Base-by-base conservation (phyloP, 176 grass and related monocot genomes). In the Musa itinerans region DNA sequence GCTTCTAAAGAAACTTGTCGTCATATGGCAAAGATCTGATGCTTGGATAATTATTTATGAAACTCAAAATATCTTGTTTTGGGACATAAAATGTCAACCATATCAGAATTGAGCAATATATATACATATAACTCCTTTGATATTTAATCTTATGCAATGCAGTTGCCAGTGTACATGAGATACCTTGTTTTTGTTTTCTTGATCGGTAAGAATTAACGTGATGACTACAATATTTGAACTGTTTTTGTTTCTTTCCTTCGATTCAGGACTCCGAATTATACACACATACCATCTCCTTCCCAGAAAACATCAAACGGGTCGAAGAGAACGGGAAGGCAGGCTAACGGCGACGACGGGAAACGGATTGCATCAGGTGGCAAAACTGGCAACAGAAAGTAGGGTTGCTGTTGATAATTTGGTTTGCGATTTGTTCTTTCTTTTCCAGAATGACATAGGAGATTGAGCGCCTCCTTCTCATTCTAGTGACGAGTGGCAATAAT, bases 401-500 rank as follows among this genome's bases (percentile, higher is more conserved):
- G 74, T 65, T 70, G 71, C 63, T 87, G 73, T 51, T 50, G 69
- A 70, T 71, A 89, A 80, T 68, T 85, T 75, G 59, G 69, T 16
- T 80, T 89, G 80, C 61, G 50, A 76, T 91, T 91, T 72, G 43
- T 58, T 83, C 83, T 85, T 65, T 79, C 74, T 86, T 49, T 61
- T 68, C 34, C 34, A 81, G 80, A 86, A 83, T 90, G 75, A 72
- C 83, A 81, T 88, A 81, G 89, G 66, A 80, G 64, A 73, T 80
- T 83, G 82, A 89, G 81, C 11, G 77, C 77, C 76, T 83, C 58
- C 81, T 80, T 76, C 83, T 73, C 48, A 84, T 75, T 84, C 83
- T 87, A 86, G 79, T 85, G 78, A 91, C 83, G 92, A 92, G 79
- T 92, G 84, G 81, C 79, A 91, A 94, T 91, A 94, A 92, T 80